A percentile compares a stretch with the other conserved stretches of the same genome.
These are phyloP conservation scores for Juglanconis sp. DNA, from an alignment of 2,329 filamentous ascomycete species.

Conservation along the genomic window DNA sequence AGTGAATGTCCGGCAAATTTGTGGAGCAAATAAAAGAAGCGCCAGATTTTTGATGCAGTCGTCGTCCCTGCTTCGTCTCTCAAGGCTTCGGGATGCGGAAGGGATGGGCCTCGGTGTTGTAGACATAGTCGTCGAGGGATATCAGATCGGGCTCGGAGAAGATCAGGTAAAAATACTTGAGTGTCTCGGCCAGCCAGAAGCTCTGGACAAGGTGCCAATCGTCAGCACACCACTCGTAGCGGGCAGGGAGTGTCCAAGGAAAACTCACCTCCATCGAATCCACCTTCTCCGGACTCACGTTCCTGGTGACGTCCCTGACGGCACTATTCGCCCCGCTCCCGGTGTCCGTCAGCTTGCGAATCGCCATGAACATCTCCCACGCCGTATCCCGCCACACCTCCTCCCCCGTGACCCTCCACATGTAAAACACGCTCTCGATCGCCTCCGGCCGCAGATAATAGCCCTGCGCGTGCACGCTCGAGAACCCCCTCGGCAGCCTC, in stretches of 20 bases:
- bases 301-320: slow-evolving; percentile 36
- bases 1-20: neutral
- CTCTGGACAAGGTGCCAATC: slow-evolving; percentile 31
- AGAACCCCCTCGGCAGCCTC: slow-evolving; percentile 53
- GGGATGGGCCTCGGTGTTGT: slow-evolving; percentile 58
- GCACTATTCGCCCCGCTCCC: slow-evolving; percentile 40
- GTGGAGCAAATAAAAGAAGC: neutral
- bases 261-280: slow-evolving; percentile 37
- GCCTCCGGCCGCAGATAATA: slow-evolving; percentile 48
- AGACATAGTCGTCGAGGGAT: slow-evolving; percentile 68
- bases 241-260: neutral
- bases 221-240: neutral
- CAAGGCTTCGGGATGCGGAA: slow-evolving; percentile 28
- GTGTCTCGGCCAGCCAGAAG: slow-evolving; percentile 73
- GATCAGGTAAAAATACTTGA: slow-evolving; percentile 75
- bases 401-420: slow-evolving; percentile 49
- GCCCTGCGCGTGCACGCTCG: slow-evolving; percentile 42
- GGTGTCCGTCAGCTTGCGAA: slow-evolving; percentile 41
- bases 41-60: neutral
- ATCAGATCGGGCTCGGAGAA: slow-evolving; percentile 63
- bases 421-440: slow-evolving; percentile 51
- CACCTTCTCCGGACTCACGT: slow-evolving; percentile 35
- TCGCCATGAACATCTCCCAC: slow-evolving; percentile 46
- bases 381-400: slow-evolving; percentile 40
- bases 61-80: neutral